Evolutionary conservation across 768 basidiomycete genomes (phyloP).

Genomic region (Suillus plorans): DNA sequence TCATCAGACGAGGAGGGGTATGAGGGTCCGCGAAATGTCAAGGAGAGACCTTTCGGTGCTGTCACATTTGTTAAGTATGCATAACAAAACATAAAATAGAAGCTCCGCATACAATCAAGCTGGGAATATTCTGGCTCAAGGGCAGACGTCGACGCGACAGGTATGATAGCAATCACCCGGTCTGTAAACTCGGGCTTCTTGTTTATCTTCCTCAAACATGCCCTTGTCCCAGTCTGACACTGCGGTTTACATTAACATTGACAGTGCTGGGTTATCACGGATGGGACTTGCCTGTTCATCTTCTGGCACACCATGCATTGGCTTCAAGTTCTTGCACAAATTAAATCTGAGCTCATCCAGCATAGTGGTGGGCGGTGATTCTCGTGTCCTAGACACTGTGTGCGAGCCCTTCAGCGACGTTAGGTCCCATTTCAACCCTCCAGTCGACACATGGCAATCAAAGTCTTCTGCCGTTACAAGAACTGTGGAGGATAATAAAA

Average conservation of each 20-base stretch:
- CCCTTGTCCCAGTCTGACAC: constrained; percentile 70
- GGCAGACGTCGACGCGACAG: constrained; percentile 50
- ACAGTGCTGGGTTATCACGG: constrained; percentile 6
- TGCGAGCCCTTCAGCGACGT: constrained; percentile 53
- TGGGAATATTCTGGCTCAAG: constrained; percentile 26
- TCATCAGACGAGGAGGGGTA: constrained; percentile 54
- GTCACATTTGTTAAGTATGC: constrained; percentile 9
- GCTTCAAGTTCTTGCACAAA: constrained; percentile 60
- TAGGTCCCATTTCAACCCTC: constrained; percentile 58
- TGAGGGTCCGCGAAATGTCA: constrained; percentile 57
- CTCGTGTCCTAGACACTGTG: constrained; percentile 47
- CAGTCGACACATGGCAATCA: constrained; percentile 49
- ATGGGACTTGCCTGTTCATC: constrained; percentile 64
- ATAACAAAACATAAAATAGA: constrained; percentile 14
- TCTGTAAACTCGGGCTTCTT: constrained; percentile 52
- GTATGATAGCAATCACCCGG: constrained; percentile 71
- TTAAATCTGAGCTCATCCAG: constrained; percentile 63
- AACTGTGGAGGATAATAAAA: constrained; percentile 22
- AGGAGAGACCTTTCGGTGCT: constrained; percentile 56
- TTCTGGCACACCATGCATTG: constrained; percentile 43
- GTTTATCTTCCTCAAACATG: constrained; percentile 72
- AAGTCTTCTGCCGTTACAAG: constrained; percentile 41
- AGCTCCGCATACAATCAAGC: constrained; percentile 38
- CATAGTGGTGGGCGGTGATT: constrained; percentile 63
- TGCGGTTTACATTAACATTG: constrained; percentile 27